A percentile compares a stretch with the other conserved stretches of the same genome.
phyloP scores from a whole-genome alignment of 2,329 filamentous ascomycete species.

The Emmonsiellopsis sp. region DNA sequence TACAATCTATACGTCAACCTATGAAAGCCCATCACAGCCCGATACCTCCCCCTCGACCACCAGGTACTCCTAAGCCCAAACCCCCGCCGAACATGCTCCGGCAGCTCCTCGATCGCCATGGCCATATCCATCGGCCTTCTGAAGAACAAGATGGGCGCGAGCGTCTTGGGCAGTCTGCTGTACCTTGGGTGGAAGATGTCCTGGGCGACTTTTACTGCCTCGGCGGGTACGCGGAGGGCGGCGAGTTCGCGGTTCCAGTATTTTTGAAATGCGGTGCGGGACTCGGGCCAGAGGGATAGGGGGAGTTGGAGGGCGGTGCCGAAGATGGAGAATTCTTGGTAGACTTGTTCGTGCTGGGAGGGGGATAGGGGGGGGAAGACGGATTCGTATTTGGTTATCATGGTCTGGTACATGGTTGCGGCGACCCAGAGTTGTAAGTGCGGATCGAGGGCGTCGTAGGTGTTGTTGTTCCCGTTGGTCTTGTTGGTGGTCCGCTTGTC shows the following conservation, averaged over 20 bases:
- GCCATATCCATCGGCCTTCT: not conserved
- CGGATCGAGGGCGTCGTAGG: conserved; percentile 10
- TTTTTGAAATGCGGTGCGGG: not conserved
- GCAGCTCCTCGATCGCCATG: not conserved
- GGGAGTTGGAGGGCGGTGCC: conserved; percentile 11
- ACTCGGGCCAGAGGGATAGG: conserved; percentile 7
- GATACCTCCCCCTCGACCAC: not conserved
- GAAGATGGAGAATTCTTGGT: conserved; percentile 11
- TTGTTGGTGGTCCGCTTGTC: not conserved
- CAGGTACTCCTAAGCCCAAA: not conserved
- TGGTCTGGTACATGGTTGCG: conserved; percentile 8
- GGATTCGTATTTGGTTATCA: conserved; percentile 7
- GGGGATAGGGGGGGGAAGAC: conserved; percentile 7
- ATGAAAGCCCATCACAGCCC: not conserved
- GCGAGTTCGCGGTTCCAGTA: not conserved
- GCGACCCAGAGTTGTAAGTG: conserved; percentile 13
- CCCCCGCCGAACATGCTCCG: not conserved
- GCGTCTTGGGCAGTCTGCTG: not conserved
- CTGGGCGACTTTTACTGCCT: not conserved
- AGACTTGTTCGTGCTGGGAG: conserved; percentile 5
- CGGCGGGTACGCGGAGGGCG: not conserved
- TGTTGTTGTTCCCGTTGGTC: too few relatives aligned
- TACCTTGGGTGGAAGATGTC: not conserved
- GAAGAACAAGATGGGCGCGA: not conserved
- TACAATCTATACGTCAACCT: not conserved